Evolutionary conservation across 176 grass and related monocot species (phyloP), one percentile per base, ranked within the genome.

Genomic region (Musa beccarii): DNA sequence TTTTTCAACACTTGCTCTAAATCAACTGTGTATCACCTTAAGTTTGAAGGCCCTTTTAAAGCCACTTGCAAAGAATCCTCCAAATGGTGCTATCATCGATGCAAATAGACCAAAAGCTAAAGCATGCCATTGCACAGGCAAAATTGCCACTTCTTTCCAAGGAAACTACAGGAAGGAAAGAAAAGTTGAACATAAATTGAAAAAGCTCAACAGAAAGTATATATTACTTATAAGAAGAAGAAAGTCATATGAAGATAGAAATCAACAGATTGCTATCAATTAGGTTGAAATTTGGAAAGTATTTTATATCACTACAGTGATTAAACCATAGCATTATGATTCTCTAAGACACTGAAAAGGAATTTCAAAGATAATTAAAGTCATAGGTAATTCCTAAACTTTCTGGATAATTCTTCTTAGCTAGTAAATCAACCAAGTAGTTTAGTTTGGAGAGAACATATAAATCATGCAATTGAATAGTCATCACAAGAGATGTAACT

Each of bases 21-120:
- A 82, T 65, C 50, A 29, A 43, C 34, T 6, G 4, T 43, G 34
- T 43, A 78, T 56, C 20, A 95, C 96, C 96, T 99, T 92, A 86
- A 95, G 82, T 75, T 99, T 99, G 57, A 99, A 99, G 56, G 96
- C 96, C 66, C 91, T 84, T 82, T 99, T 99, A 76, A 99, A 99
- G 69, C 96, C 91, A 77, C 96, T 95, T 25, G 96, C 96, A 6
- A 99, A 99, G 87, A 99, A 99, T 13, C 96, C 96, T 85, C 96
- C 96, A 89, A 99, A 99, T 65, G 96, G 96, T 72, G 96, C 96
- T 79, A 99, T 94, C 83, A 99, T 99, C 49, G 96, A 99, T 83
- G 96, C 91, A 92, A 99, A 99, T 72, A 99, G 79, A 70, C 96
- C 96, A 63, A 99, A 83, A 56, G 91, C 96, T 66, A 99, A 75